A percentile compares a stretch with the other conserved stretches of the same genome.
phyloP scores from a whole-genome alignment of 768 basidiomycete genomes.

The Phlebiopsis gigantea region DNA sequence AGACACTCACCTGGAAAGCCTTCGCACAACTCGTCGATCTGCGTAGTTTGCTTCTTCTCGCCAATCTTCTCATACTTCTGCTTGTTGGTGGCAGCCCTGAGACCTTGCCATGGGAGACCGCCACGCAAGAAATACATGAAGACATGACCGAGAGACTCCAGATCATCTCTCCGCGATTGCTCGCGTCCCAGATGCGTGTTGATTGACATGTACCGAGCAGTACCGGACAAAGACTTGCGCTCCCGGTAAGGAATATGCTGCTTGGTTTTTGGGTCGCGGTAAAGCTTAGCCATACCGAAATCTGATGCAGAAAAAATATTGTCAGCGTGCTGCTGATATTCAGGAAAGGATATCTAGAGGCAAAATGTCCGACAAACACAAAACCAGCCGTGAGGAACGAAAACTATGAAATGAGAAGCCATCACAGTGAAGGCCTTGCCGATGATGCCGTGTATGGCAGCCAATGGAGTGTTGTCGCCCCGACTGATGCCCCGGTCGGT shows the following conservation, averaged over 20 bases:
- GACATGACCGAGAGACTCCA: conserved; percentile 96
- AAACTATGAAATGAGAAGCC: neutral
- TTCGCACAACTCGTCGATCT: conserved; percentile 90
- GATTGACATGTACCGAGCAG: conserved; percentile 99
- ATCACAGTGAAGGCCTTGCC: too few species aligned
- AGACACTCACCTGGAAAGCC: conserved; percentile 83
- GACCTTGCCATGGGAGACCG: conserved; percentile 95
- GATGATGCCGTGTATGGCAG: neutral
- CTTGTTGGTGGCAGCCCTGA: conserved; percentile 97
- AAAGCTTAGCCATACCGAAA: conserved; percentile 99
- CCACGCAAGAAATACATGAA: conserved; percentile 99
- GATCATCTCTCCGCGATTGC: conserved; percentile 89
- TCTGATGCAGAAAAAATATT: conserved; percentile 42
- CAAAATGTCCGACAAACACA: neutral
- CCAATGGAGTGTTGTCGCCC: neutral
- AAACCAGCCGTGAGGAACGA: neutral
- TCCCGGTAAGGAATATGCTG: conserved; percentile 99
- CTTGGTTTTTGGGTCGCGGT: conserved; percentile 96
- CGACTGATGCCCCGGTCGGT: neutral
- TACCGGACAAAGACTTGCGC: conserved; percentile 93
- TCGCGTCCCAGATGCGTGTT: conserved; percentile 97
- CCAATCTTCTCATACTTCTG: conserved; percentile 99
- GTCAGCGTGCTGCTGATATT: conserved; percentile 7
- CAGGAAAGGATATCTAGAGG: neutral
- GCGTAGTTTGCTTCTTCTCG: conserved; percentile 95